Percentiles rank a stretch among this genome's conserved stretches.
Conservation (phyloP, 2,329 filamentous ascomycete genomes). For the Stemphylium vesicarium region DNA sequence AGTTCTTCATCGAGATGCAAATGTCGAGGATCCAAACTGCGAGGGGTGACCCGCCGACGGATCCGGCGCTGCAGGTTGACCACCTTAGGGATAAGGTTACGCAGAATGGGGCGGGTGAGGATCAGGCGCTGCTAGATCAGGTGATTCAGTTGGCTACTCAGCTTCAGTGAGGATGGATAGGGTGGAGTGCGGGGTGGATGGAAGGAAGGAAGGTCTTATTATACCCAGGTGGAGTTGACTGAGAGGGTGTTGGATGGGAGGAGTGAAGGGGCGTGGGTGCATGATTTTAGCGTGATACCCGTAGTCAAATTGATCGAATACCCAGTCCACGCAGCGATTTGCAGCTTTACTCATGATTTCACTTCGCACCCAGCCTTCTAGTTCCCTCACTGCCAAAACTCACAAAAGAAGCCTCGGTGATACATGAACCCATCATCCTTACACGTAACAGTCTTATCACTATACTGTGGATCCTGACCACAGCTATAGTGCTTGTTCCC, state of each 20-base stretch:
- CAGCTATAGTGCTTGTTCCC: no score
- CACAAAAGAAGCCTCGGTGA: no score
- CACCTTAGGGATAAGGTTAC: slow-evolving; percentile 65
- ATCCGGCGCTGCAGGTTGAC: slow-evolving; percentile 61
- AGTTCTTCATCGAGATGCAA: slow-evolving; percentile 68
- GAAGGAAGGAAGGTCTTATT: neutral
- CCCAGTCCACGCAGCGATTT: no score
- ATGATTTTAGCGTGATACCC: neutral
- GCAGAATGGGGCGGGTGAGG: slow-evolving; percentile 61
- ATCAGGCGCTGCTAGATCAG: slow-evolving; percentile 58
- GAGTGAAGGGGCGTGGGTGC: neutral
- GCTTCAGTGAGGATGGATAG: slow-evolving; percentile 12
- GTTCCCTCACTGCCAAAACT: no score
- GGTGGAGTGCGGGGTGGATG: neutral
- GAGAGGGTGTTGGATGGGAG: neutral
- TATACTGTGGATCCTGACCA: no score
- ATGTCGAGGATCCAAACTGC: slow-evolving; percentile 65
- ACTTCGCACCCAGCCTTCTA: no score
- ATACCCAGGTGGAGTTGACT: neutral
- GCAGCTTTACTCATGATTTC: no score
- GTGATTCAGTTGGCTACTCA: slow-evolving; percentile 47
- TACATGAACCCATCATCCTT: no score
- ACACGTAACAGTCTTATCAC: no score
- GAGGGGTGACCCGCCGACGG: slow-evolving; percentile 61
- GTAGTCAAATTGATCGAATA: neutral